Base-by-base conservation (phyloP, 257 asterid genomes). In the Paraleonurus japonicus region DNA sequence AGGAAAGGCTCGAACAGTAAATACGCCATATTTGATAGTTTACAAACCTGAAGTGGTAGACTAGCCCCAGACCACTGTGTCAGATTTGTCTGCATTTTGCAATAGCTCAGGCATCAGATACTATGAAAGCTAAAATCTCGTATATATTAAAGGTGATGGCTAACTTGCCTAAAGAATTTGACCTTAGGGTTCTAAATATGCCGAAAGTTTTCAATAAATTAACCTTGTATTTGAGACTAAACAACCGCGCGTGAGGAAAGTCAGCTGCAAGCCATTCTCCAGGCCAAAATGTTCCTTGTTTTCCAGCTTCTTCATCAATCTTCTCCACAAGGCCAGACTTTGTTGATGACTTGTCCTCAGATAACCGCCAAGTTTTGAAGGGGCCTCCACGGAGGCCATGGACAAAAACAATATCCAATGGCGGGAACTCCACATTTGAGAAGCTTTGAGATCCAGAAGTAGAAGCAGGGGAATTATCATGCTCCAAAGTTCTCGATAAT, bases 301-400 rank as follows among this genome's bases (percentile, higher is more conserved):
- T 89, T 66, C 99, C 99, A 55, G 98, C 98, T 78, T 95, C 99
- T 85, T 89, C 96, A 54, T 95, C 99, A 82, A 95, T 95, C 88
- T 92, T 95, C 84, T 95, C 99, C 67, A 95, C 97, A 73, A 95
- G 95, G 81, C 99, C 99, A 78, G 99, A 95, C 81, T 95, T 95
- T 35, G 98, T 92, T 9, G 99, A 95, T 43, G 89, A 89, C 86
- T 95, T 95, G 84, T 95, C 93, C 80, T 92, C 99, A 5, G 99
- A 92, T 76, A 95, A 66, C 73, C 99, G 89, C 99, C 99, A 95
- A 13, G 96, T 92, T 81, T 95, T 95, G 77, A 95, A 92, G 76
- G 99, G 98, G 27, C 99, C 99, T 60, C 99, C 99, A 54, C 99
- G 98, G 72, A 95, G 84, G 72, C 99, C 99, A 58, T 95, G 99